These are phyloP conservation scores for Linnemannia schmuckeri DNA, from an alignment of 192 early-diverging fungal genomes.

Conservation along the genomic window DNA sequence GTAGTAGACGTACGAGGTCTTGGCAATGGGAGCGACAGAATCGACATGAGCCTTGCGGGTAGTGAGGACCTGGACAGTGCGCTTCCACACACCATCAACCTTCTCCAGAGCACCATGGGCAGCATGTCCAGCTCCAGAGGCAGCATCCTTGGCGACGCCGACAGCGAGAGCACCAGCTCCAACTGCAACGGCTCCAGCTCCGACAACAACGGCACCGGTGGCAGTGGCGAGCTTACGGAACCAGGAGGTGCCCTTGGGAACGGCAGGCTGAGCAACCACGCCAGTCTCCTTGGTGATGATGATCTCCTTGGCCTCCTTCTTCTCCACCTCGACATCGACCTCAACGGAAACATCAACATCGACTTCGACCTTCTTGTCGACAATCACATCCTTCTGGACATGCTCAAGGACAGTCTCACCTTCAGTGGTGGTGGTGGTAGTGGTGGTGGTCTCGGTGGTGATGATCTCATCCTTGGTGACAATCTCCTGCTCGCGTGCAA, in stretches of 20 bases:
- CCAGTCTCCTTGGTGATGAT: not conserved
- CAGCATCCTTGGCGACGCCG: slow-evolving; percentile 23
- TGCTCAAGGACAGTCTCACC: not conserved
- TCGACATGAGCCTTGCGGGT: too few species aligned
- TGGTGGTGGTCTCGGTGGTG: not conserved
- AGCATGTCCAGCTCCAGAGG: too few species aligned
- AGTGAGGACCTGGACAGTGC: too few species aligned
- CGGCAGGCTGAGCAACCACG: not conserved
- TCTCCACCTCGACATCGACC: not conserved
- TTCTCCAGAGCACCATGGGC: too few species aligned
- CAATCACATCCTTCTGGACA: not conserved
- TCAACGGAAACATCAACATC: not conserved
- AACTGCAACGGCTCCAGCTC: not conserved
- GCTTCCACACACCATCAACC: too few species aligned
- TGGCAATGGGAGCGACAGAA: slow-evolving; percentile 20
- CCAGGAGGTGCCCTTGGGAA: slow-evolving; percentile 16
- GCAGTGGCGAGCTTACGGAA: slow-evolving; percentile 17
- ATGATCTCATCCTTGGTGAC: not conserved
- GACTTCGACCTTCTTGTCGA: not conserved
- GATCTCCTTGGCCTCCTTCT: not conserved
- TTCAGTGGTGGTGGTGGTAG: not conserved
- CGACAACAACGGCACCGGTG: slow-evolving; percentile 10
- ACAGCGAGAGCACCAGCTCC: not conserved
- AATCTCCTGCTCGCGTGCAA: slow-evolving; percentile 7
- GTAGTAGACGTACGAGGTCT: slow-evolving; percentile 30